Conservation (phyloP, 2,329 filamentous ascomycete genomes). For the Claviceps purpurea region DNA sequence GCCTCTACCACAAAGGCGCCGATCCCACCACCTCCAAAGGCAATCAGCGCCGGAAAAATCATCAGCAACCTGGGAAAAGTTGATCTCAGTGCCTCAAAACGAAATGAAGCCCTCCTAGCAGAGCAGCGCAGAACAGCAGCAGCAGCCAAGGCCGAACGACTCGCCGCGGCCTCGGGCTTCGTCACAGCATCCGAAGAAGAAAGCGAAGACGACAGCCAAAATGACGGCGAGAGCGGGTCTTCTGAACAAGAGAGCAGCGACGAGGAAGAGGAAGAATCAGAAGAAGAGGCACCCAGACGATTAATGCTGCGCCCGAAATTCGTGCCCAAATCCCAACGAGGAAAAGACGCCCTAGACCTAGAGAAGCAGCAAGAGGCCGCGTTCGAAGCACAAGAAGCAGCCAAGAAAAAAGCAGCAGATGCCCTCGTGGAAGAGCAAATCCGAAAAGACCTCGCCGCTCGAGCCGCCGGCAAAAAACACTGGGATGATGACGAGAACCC, state of each 20-base stretch:
- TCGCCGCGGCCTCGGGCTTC: slow-evolving; percentile 47
- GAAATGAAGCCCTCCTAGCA: slow-evolving; percentile 31
- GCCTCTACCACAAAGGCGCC: slow-evolving; percentile 14
- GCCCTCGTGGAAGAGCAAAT: slow-evolving; percentile 80
- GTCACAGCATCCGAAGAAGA: slow-evolving; percentile 39
- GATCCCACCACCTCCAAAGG: slow-evolving; percentile 43
- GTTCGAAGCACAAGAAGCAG: slow-evolving; percentile 41
- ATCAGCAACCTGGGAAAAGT: slow-evolving; percentile 39
- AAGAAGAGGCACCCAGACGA: slow-evolving; percentile 42
- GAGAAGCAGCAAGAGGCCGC: slow-evolving; percentile 22
- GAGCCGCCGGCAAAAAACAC: slow-evolving; percentile 63
- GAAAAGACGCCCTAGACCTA: slow-evolving; percentile 15
- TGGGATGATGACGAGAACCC: slow-evolving; percentile 72
- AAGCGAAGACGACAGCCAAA: slow-evolving; percentile 25
- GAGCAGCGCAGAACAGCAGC: slow-evolving; percentile 35
- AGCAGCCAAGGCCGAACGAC: slow-evolving; percentile 34
- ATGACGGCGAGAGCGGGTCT: neutral
- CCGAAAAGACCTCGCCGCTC: slow-evolving; percentile 63
- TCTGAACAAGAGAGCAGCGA: slow-evolving; percentile 32
- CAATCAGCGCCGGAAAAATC: slow-evolving; percentile 42
- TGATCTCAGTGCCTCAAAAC: slow-evolving; percentile 32
- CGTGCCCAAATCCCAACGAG: slow-evolving; percentile 44
- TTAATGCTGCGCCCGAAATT: slow-evolving; percentile 52
- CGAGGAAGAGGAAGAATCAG: slow-evolving; percentile 28
- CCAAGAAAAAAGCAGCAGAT: slow-evolving; percentile 57